Percentiles rank a stretch among this genome's conserved stretches.
phyloP scores from a whole-genome alignment of 1,284 basidiomycete species.

The Papiliotrema terrestris region DNA sequence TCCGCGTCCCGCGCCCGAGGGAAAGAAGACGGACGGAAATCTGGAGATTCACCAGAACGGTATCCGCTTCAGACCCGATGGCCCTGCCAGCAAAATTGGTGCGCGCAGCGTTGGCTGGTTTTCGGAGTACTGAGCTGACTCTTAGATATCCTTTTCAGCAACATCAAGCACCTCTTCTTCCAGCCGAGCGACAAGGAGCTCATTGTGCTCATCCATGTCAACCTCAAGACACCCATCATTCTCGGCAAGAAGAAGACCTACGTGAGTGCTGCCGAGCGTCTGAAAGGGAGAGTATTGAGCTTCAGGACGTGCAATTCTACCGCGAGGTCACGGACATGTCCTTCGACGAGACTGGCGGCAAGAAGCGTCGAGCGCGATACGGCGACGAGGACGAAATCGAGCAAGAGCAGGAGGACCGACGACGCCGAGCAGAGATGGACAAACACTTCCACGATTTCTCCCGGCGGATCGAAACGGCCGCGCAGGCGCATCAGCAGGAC shows the following conservation, averaged over 20 bases:
- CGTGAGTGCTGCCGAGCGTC: constrained; percentile 49
- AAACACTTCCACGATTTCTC: constrained; percentile 94
- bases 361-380: constrained; percentile 93
- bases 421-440: constrained; percentile 82
- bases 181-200: constrained; percentile 97
- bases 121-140: neutral
- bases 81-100: constrained; percentile 76
- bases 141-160: constrained; percentile 88
- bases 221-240: constrained; percentile 95
- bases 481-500: constrained; percentile 62
- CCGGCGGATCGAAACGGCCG: constrained; percentile 86
- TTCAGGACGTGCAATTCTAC: constrained; percentile 93
- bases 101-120: constrained; percentile 32
- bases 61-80: constrained; percentile 84
- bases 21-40: constrained; percentile 67
- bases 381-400: constrained; percentile 99
- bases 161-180: constrained; percentile 98
- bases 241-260: constrained; percentile 98
- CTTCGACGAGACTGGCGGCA: constrained; percentile 94
- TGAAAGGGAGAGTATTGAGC: neutral
- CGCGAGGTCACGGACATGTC: constrained; percentile 97
- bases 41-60: constrained; percentile 98
- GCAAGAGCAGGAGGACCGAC: constrained; percentile 95
- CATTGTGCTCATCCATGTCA: constrained; percentile 89
- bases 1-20: constrained; percentile 70